Evolutionary conservation across 1,284 basidiomycete species (phyloP).

Genomic region (Moesziomyces sp.): DNA sequence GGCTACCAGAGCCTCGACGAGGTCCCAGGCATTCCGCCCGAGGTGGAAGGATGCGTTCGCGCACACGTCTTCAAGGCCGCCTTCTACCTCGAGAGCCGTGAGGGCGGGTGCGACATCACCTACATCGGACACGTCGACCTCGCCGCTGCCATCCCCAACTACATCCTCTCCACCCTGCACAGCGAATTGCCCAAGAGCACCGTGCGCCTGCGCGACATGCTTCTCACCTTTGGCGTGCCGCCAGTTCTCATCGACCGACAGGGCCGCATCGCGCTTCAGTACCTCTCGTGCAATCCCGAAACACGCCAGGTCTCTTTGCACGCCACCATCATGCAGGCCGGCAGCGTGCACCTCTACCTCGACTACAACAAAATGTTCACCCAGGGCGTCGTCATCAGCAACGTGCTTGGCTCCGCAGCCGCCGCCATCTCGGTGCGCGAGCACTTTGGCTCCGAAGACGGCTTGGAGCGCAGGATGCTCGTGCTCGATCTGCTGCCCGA

Average conservation of each 20-base stretch:
- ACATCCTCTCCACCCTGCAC: constrained; percentile 40
- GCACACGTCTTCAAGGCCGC: constrained; percentile 44
- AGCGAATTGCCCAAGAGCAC: constrained; percentile 43
- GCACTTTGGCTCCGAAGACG: constrained; percentile 34
- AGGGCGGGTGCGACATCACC: constrained; percentile 49
- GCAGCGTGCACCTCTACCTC: constrained; percentile 48
- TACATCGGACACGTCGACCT: constrained; percentile 50
- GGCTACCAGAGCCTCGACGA: constrained; percentile 39
- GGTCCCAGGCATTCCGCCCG: constrained; percentile 35
- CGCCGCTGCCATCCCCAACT: constrained; percentile 39
- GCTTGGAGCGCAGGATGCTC: constrained; percentile 31
- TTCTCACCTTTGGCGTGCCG: constrained; percentile 50
- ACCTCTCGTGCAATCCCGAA: constrained; percentile 41
- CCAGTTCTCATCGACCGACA: constrained; percentile 52
- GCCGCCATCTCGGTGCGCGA: constrained; percentile 36
- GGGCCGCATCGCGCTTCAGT: constrained; percentile 39
- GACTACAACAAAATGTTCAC: constrained; percentile 56
- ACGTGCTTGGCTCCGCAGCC: constrained; percentile 25
- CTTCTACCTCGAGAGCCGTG: constrained; percentile 43
- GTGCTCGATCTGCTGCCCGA: constrained; percentile 34
- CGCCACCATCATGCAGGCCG: constrained; percentile 41
- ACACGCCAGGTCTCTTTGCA: constrained; percentile 38
- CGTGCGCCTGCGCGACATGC: constrained; percentile 42
- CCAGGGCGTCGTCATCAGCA: constrained; percentile 38
- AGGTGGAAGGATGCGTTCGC: constrained; percentile 47